Conservation (phyloP, 1,284 basidiomycete genomes). For the Rhodotorula sp. region DNA sequence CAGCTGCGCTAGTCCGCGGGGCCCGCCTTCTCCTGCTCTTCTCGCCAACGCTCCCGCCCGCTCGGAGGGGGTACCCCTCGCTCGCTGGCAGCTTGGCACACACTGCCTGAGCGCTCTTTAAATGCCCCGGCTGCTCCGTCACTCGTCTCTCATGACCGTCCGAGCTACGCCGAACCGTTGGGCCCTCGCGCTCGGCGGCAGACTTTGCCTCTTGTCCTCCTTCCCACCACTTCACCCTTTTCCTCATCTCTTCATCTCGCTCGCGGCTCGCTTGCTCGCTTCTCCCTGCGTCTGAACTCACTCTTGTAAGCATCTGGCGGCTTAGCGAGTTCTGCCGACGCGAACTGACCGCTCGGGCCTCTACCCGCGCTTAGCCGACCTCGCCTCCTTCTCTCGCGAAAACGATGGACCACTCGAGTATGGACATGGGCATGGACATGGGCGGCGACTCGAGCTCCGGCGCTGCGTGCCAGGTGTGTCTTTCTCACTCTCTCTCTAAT, state of each 20-base stretch:
- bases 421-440: conserved; percentile 12
- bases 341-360: not conserved
- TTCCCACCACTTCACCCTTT: not conserved
- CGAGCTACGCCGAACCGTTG: not conserved
- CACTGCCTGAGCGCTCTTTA: not conserved
- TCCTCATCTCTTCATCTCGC: not conserved
- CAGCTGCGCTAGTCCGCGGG: no score
- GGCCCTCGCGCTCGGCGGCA: not conserved
- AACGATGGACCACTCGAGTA: not conserved
- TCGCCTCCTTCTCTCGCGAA: not conserved
- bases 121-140: not conserved
- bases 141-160: not conserved
- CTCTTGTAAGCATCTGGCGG: not conserved
- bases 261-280: not conserved
- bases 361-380: not conserved
- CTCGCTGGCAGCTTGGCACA: not conserved
- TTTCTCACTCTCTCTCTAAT: no score
- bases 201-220: not conserved
- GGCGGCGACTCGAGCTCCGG: not conserved
- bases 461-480: conserved; percentile 2
- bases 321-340: not conserved
- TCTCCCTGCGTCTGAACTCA: no score
- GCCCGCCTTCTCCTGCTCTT: not conserved
- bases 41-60: no score
- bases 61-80: not conserved